These are phyloP conservation scores for Gaeumannomyces sp. DNA, from an alignment of 2,329 filamentous ascomycete genomes.

Conservation along the genomic window DNA sequence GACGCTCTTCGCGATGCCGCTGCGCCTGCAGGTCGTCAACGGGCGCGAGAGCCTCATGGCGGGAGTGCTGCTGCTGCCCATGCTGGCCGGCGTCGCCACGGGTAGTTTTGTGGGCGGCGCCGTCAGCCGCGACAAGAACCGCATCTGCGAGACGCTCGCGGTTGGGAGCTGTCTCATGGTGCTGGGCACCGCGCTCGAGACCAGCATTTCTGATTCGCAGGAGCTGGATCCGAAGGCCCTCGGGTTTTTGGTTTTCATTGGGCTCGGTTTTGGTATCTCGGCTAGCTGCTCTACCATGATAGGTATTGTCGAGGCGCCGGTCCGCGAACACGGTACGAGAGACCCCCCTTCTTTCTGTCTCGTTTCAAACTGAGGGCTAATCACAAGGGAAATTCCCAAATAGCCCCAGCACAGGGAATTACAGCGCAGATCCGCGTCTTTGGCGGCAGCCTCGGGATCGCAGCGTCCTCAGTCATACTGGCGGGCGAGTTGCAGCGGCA, in stretches of 20 bases:
- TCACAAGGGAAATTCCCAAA: constrained; percentile 12
- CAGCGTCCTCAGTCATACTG: constrained; percentile 43
- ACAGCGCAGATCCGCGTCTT: constrained; percentile 45
- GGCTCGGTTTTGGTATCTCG: constrained; percentile 45
- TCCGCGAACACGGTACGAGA: constrained; percentile 39
- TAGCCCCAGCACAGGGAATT: constrained; percentile 47
- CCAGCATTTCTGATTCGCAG: constrained; percentile 28
- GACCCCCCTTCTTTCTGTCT: neutral
- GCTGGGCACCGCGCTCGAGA: constrained; percentile 41
- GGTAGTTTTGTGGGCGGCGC: constrained; percentile 37
- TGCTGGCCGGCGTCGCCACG: constrained; percentile 42
- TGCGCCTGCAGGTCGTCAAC: constrained; percentile 43
- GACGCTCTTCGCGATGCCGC: constrained; percentile 42
- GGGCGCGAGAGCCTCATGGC: constrained; percentile 37
- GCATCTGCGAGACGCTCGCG: constrained; percentile 37
- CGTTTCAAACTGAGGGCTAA: neutral
- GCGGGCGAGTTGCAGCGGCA: constrained; percentile 25
- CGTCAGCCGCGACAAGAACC: constrained; percentile 35
- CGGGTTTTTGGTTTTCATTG: constrained; percentile 45
- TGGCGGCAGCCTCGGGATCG: constrained; percentile 49
- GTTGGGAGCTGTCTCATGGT: constrained; percentile 35
- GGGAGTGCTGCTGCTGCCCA: constrained; percentile 46
- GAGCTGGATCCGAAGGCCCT: constrained; percentile 38
- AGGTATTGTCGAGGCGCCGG: constrained; percentile 33
- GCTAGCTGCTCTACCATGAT: constrained; percentile 42